Evolutionary conservation across 768 basidiomycete genomes (phyloP).

Genomic region (Plicaturopsis crispa): DNA sequence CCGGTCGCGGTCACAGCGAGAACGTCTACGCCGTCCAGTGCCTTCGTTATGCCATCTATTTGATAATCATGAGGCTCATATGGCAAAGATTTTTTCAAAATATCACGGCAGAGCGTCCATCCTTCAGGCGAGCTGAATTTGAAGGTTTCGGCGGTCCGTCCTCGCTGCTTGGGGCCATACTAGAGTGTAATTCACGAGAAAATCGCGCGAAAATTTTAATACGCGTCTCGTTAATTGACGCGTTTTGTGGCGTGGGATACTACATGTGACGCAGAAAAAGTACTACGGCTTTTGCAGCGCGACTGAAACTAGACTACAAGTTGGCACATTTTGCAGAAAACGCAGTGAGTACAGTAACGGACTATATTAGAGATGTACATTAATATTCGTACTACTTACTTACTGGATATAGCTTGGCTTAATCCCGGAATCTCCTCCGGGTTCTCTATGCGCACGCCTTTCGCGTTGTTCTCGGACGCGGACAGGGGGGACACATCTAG

Average conservation of each 20-base stretch:
- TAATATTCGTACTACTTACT: too few species aligned
- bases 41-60: conserved; percentile 9
- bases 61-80: conserved; percentile 16
- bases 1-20: conserved; percentile 16
- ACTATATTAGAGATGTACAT: too few species aligned
- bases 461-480: conserved; percentile 61
- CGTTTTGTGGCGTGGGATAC: neutral
- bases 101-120: neutral
- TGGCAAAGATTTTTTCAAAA: conserved; percentile 3
- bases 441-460: conserved; percentile 59
- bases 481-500: conserved; percentile 66
- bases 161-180: neutral
- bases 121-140: neutral
- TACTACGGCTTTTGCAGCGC: neutral
- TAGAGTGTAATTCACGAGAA: neutral
- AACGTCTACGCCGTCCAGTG: conserved; percentile 11
- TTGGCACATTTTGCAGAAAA: too few species aligned
- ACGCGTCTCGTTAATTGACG: neutral
- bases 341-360: too few species aligned
- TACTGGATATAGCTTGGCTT: conserved; percentile 25
- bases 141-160: neutral
- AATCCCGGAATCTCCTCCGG: conserved; percentile 53
- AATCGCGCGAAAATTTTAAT: neutral
- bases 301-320: neutral
- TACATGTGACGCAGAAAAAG: neutral